Evolutionary conservation across 345 rosid genomes (phyloP), one percentile per base, ranked within the genome.

Genomic region (Kandelia obovata): DNA sequence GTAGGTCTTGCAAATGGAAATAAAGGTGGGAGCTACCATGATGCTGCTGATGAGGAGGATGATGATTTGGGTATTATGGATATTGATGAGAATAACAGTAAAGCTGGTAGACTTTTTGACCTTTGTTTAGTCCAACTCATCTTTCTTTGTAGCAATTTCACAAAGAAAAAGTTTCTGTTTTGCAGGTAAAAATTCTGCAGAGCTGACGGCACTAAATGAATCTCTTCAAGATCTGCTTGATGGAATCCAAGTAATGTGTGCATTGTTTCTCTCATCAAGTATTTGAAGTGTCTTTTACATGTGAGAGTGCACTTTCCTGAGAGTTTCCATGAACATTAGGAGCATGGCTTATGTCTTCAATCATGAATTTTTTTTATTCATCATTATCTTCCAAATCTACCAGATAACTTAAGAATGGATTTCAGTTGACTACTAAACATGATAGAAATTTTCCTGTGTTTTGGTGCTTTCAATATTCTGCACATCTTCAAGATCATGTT

Each of bases 61-160:
- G 94, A 93, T 68, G 99, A 95, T 84, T 81, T 90, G 85, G 99
- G 99, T 71, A 96, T 89, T 74, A 83, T 92, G 97, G 96, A 86
- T 83, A 89, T 92, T 65, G 97, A 95, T 73, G 97, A 90, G 25
- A 85, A 83, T 77, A 91, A 90, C 65, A 79, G 78, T 71, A 92
- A 90, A 76, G 61, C 87, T 73, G 92, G 99, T 90, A 86, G 69
- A 51, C 37, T 17, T 65, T 76, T 31, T 49, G 66, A 35, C 55
- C 39, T 65, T 64, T 59, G 66, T 37, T 56, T 25, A 16, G 59
- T 59, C 43, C 53, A 39, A 52, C 67, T 81, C 65, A 46, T 31
- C 32, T 65, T 28, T 66, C 70, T 61, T 17, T 47, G 15, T 60
- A 61, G 57, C 64, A 56, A 56, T 61, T 74, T 57, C 46, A 59